A percentile compares a stretch with the other conserved stretches of the same genome.
These are phyloP conservation scores for Ogataea polymorpha DNA, from an alignment of 805 yeast genomes.

Conservation along the genomic window DNA sequence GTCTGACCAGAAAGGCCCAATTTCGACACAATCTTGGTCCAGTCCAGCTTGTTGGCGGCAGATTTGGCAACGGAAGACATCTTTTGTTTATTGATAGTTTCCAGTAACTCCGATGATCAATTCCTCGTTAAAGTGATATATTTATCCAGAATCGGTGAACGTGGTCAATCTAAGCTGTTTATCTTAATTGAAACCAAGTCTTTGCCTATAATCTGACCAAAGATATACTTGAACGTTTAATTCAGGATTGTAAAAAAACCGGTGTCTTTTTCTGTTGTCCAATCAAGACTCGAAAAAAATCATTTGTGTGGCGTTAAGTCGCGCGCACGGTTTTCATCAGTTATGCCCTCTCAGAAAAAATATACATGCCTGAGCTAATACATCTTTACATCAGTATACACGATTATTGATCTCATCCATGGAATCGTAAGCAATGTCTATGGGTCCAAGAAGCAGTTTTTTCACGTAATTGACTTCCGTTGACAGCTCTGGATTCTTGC, in stretches of 20 bases:
- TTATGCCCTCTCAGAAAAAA: constrained; percentile 1
- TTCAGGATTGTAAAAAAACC: constrained; percentile 4
- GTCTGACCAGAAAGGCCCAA: constrained; percentile 93
- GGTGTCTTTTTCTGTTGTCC: constrained; percentile 14
- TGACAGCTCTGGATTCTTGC: constrained; percentile 21
- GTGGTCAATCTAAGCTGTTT: not conserved
- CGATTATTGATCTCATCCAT: constrained; percentile 23
- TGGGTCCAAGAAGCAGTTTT: constrained; percentile 24
- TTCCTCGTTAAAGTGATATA: not conserved
- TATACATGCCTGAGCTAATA: not conserved
- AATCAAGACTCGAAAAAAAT: constrained; percentile 9
- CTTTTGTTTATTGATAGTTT: constrained; percentile 12
- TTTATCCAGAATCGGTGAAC: not conserved
- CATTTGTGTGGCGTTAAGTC: constrained; percentile 6
- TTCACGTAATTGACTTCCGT: constrained; percentile 27
- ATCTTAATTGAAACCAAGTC: constrained; percentile 1
- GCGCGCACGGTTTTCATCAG: not conserved
- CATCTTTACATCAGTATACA: constrained; percentile 13
- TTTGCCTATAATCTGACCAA: constrained; percentile 5
- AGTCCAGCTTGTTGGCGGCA: constrained; percentile 85
- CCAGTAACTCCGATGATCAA: constrained; percentile 10
- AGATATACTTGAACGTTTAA: constrained; percentile 7
- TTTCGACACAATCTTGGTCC: constrained; percentile 86
- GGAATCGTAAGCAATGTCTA: constrained; percentile 25
- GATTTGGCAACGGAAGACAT: constrained; percentile 40